Base-by-base conservation (phyloP, 345 rosid species). In the Gossypium arboreum region DNA sequence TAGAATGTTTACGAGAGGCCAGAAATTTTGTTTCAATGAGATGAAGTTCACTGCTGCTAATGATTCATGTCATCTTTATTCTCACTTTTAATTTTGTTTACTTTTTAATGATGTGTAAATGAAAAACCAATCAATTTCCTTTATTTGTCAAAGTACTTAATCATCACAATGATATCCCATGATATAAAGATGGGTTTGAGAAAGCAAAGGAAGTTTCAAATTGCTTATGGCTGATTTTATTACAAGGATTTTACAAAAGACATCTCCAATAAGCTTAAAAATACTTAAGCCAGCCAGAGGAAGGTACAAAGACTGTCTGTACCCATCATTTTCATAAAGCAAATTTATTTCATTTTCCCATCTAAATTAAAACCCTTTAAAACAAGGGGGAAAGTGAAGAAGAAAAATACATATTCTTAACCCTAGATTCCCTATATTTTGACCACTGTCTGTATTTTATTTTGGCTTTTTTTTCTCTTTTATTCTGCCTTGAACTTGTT, bases 211-310 rank as follows among this genome's bases (percentile, higher is more conserved):
- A 55, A 51, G 34, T 13, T 34, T 24, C 17, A 67, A 9, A 69
- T 41, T 75, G 61, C 52, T 65, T 52, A 71, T 58, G 56, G 71
- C 71, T 45, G 71, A 12, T 67, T 68, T 69, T 73, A 73, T 73
- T 78, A 68, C 67, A 75, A 29, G 74, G 68, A 67, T 47, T 65
- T 41, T 16, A 61, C 29, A 43, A 51, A 62, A 76, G 7, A 55
- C 67, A 76, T 65, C 74, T 57, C 67, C 34, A 22, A 8, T 2
- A 50, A 44, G 29, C 65, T 66, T 61, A 64, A 24, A 41, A 48
- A 20, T 12, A 44, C n/a, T 67, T 59, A 13, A 65, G 71, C 82
- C 61, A n/a, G 61, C 27, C 27, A 24, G 47, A 72, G 54, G 69
- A n/a, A 56, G 34, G 34, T 45, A 62, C 81, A 73, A n/a, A 39